A percentile compares a stretch with the other conserved stretches of the same genome.
These are phyloP conservation scores for Phytophthora megakarya DNA, from an alignment of 352 stramenopile species.

Conservation along the genomic window DNA sequence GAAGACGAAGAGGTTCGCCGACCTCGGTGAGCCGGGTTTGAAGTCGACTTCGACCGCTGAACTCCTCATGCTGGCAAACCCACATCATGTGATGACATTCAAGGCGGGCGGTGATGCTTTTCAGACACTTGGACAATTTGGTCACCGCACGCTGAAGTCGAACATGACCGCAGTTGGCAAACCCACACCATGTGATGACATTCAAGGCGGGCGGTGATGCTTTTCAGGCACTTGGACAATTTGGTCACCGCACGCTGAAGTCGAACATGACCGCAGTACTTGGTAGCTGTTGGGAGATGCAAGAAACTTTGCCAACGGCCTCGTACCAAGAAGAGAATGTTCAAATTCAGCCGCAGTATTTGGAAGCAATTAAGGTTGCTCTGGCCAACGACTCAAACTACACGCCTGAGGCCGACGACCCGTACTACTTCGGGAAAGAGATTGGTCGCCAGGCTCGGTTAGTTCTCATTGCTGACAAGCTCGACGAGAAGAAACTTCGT, in stretches of 20 bases:
- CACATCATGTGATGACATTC: conserved; percentile 71
- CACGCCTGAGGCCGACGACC: conserved; percentile 60
- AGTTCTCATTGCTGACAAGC: conserved; percentile 80
- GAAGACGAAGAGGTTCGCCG: conserved; percentile 53
- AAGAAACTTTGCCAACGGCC: conserved; percentile 56
- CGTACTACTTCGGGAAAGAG: conserved; percentile 91
- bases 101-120: conserved; percentile 33
- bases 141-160: conserved; percentile 80
- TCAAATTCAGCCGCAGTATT: conserved; percentile 38
- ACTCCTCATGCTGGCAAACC: conserved; percentile 77
- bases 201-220: conserved; percentile 35
- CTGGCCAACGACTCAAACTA: conserved; percentile 75
- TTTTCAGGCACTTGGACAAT: conserved; percentile 51
- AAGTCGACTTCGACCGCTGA: conserved; percentile 26
- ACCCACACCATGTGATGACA: conserved; percentile 67
- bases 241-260: conserved; percentile 79
- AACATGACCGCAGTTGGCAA: conserved; percentile 84
- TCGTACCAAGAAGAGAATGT: conserved; percentile 49
- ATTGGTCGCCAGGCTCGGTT: conserved; percentile 75
- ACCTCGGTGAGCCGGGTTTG: conserved; percentile 28
- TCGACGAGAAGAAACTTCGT: conserved; percentile 53
- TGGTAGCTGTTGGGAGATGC: conserved; percentile 64
- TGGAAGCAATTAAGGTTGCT: conserved; percentile 57
- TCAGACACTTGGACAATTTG: conserved; percentile 52
- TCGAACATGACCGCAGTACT: conserved; percentile 79